Percentiles rank a stretch among this genome's conserved stretches.
Evolutionary conservation across 2,329 filamentous ascomycete genomes (phyloP).

Genomic region (Bipolaris cookei): DNA sequence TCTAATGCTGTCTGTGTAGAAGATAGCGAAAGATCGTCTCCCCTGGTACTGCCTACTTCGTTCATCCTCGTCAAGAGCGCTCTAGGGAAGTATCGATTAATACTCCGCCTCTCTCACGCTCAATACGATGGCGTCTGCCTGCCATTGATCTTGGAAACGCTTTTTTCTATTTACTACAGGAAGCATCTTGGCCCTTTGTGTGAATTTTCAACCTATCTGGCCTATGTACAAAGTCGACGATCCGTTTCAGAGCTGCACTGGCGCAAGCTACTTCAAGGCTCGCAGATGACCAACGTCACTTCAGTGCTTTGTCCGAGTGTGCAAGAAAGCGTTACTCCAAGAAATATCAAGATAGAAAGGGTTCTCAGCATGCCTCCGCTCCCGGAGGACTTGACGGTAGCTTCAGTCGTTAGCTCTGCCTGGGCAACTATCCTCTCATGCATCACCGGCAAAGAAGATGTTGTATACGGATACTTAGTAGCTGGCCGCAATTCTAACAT

Average conservation of each 20-base stretch:
- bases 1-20: neutral
- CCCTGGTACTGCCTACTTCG: neutral
- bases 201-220: slow-evolving; percentile 1
- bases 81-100: neutral
- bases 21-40: neutral
- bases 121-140: slow-evolving; percentile 23
- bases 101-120: slow-evolving; percentile 22
- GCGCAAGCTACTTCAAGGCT: slow-evolving; percentile 10
- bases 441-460: slow-evolving; percentile 34
- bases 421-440: slow-evolving; percentile 47
- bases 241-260: neutral
- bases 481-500: slow-evolving; percentile 39
- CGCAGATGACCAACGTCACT: slow-evolving; percentile 7
- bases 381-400: slow-evolving; percentile 44
- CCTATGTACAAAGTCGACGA: neutral
- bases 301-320: neutral
- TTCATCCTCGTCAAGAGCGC: slow-evolving; percentile 6
- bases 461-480: slow-evolving; percentile 31
- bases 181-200: neutral
- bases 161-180: slow-evolving; percentile 3
- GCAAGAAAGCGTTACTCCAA: slow-evolving; percentile 7
- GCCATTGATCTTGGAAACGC: slow-evolving; percentile 3
- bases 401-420: slow-evolving; percentile 45
- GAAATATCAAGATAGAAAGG: slow-evolving; percentile 36
- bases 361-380: neutral